Conservation (phyloP, 2,329 filamentous ascomycete genomes). For the Huntiella decipiens region DNA sequence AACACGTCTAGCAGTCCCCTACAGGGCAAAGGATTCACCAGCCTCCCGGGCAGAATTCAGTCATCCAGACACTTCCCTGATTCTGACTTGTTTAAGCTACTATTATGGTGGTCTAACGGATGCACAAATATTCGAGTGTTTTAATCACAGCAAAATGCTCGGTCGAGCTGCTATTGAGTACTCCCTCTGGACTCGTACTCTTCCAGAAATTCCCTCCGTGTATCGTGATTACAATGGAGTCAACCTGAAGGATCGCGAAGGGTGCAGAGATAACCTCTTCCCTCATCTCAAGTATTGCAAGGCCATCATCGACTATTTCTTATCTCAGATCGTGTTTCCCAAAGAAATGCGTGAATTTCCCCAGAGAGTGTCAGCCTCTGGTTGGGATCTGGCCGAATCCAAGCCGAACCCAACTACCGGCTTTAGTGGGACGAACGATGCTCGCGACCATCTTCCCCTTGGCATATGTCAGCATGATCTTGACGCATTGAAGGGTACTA, state of each 20-base stretch:
- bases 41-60: conserved; percentile 39
- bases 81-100: conserved; percentile 35
- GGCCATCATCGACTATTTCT: conserved; percentile 41
- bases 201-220: conserved; percentile 16
- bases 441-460: conserved; percentile 35
- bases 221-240: conserved; percentile 29
- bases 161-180: conserved; percentile 36
- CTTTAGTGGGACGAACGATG: conserved; percentile 54
- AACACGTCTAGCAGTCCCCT: conserved; percentile 37
- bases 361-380: conserved; percentile 42
- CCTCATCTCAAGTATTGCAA: conserved; percentile 33
- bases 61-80: conserved; percentile 38
- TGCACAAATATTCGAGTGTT: conserved; percentile 26
- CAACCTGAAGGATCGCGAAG: conserved; percentile 35
- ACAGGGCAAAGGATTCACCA: conserved; percentile 38
- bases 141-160: conserved; percentile 28
- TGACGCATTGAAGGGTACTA: conserved; percentile 38
- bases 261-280: conserved; percentile 32
- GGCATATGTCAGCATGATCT: conserved; percentile 37
- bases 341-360: conserved; percentile 44
- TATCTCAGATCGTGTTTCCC: conserved; percentile 39
- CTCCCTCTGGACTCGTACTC: conserved; percentile 24
- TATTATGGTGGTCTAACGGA: conserved; percentile 37
- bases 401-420: conserved; percentile 36
- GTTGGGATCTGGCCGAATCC: conserved; percentile 41